Evolutionary conservation across 148 eudicot genomes (phyloP).

Genomic region (Nyssa sinensis): DNA sequence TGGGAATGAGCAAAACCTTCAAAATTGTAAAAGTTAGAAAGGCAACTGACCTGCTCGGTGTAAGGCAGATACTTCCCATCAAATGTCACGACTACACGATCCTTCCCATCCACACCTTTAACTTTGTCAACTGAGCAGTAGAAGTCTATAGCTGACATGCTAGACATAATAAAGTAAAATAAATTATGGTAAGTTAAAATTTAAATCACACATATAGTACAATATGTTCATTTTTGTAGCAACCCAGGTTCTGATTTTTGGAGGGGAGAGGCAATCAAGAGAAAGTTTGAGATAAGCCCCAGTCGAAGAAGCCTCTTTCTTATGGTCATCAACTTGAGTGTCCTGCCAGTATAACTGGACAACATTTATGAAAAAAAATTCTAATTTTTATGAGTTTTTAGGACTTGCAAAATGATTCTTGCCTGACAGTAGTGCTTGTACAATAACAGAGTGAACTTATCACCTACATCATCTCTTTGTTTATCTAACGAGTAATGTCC

Average conservation of each 20-base stretch:
- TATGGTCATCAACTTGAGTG: no score
- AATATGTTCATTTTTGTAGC: not conserved
- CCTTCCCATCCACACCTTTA: slow-evolving; percentile 93
- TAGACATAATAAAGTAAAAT: slow-evolving; percentile 7
- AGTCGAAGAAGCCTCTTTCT: no score
- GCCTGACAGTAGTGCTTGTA: no score
- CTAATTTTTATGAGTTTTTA: no score
- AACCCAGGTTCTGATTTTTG: not conserved
- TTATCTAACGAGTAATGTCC: no score
- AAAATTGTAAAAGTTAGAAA: not conserved
- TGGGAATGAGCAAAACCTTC: not conserved
- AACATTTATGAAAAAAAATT: no score
- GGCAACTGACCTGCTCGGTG: slow-evolving; percentile 76
- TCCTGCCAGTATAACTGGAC: no score
- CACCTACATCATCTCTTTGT: no score
- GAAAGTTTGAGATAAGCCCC: not conserved
- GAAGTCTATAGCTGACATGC: slow-evolving; percentile 97
- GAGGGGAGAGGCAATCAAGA: not conserved
- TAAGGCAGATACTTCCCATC: slow-evolving; percentile 89
- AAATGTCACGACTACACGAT: slow-evolving; percentile 76
- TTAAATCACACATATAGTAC: not conserved
- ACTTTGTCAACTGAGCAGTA: slow-evolving; percentile 95
- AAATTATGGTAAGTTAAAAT: not conserved
- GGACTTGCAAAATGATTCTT: no score
- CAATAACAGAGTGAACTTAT: no score